phyloP scores from a whole-genome alignment of 768 basidiomycete genomes.

The Boletus vinaceobasis region DNA sequence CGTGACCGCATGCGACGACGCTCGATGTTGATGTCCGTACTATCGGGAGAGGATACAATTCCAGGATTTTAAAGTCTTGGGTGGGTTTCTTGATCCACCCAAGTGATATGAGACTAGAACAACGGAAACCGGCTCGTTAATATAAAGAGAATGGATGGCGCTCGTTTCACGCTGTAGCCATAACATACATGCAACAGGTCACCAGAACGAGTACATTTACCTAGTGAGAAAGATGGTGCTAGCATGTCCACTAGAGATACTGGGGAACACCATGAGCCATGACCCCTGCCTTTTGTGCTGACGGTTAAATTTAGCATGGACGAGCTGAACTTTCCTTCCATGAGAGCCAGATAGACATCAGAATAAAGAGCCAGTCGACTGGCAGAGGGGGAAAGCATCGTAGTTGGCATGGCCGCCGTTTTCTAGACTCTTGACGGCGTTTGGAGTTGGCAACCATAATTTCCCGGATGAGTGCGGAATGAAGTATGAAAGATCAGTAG shows the following conservation, averaged over 20 bases:
- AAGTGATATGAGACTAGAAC: background rate
- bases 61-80: background rate
- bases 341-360: background rate
- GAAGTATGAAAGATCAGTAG: background rate
- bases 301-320: background rate
- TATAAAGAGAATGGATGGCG: background rate
- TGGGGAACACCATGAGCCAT: background rate
- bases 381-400: background rate
- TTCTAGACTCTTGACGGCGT: background rate
- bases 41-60: background rate
- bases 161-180: background rate
- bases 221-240: background rate
- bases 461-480: background rate
- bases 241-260: background rate
- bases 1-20: constrained; percentile 22
- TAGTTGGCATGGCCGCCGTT: background rate
- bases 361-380: background rate
- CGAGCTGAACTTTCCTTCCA: background rate
- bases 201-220: background rate
- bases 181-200: background rate
- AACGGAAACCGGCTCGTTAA: background rate
- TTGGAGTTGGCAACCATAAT: background rate
- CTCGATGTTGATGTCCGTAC: background rate
- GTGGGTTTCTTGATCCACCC: background rate
- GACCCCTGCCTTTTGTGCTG: background rate